These are phyloP conservation scores for Fusarium illudens DNA, from an alignment of 2,329 filamentous ascomycete species.

Conservation along the genomic window DNA sequence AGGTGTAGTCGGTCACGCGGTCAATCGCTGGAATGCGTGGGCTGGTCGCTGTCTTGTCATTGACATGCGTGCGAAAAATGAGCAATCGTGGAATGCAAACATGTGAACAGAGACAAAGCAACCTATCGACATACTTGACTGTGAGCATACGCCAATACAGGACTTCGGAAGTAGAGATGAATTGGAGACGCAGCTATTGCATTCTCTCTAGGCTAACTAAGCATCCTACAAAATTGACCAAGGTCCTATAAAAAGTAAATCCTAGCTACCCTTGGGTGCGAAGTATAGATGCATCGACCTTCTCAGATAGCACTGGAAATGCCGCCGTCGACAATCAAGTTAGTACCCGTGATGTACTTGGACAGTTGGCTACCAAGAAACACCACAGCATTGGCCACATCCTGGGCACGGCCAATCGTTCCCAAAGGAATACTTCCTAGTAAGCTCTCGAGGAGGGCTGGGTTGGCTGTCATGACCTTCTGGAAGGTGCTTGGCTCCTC, in stretches of 20 bases:
- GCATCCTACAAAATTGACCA: too few species aligned
- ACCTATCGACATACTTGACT: background rate
- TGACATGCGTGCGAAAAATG: background rate
- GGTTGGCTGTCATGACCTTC: conserved; percentile 5
- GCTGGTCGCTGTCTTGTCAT: background rate
- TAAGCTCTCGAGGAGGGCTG: conserved; percentile 8
- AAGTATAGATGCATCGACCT: background rate
- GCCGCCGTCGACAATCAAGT: conserved; percentile 38
- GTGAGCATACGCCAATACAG: too few species aligned
- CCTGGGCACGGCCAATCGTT: conserved; percentile 22
- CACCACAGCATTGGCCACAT: conserved; percentile 37
- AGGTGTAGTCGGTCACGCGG: background rate
- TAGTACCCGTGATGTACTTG: conserved; percentile 30
- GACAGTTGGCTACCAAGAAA: conserved; percentile 37
- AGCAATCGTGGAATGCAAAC: background rate
- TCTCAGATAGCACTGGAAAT: conserved; percentile 2
- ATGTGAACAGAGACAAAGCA: background rate
- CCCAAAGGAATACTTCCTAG: conserved; percentile 23
- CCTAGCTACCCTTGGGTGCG: background rate
- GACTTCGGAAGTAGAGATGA: too few species aligned
- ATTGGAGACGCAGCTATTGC: too few species aligned
- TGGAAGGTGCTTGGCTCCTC: conserved; percentile 33
- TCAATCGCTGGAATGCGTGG: background rate
- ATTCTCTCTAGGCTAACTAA: too few species aligned
- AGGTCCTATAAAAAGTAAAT: too few species aligned